Evolutionary conservation across 2,329 filamentous ascomycete genomes (phyloP), one percentile per base, ranked within the genome.

Genomic region (Colletotrichum tanaceti): DNA sequence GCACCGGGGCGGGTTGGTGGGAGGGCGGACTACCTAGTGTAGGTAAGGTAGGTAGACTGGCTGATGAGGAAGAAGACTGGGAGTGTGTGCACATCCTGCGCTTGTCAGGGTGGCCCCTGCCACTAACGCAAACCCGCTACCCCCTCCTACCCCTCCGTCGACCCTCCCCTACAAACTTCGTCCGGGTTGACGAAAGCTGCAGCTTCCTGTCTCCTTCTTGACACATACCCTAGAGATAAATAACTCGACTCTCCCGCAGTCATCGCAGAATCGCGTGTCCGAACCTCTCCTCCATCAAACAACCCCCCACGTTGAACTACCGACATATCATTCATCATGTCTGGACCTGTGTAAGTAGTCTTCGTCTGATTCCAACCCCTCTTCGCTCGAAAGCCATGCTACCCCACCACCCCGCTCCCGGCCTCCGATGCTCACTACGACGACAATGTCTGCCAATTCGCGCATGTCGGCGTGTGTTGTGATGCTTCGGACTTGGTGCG

Each of bases 341-440:
- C 87, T 85, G 86, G 86, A 80, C 81, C 89, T 82, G 87, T 89
- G 89, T 91, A 88, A 90, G 89, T 90, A 68, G 47, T 72, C 69
- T 60, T 70, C 73, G 62, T 67, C 73, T 75, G 73, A 72, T 73
- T 52, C 47, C 71, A 64, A 70, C 60, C 65, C 44, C 59, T 55
- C 66, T 63, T 63, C 47, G 58, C 55, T 58, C 39, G 24, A 53
- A 44, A 69, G 43, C 46, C 53, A 49, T 39, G 69, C 74, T 78
- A 79, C 80, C 79, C 79, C 79, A 77, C 79, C 79, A 79, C 79
- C 78, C 79, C 78, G 76, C 79, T 74, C 75, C 71, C 72, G 72
- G 72, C 65, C 67, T 71, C 62, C 72, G 61, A 63, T 71, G 50
- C 58, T 63, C 59, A 67, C 55, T 46, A 71, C 71, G 44, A 74